phyloP scores from a whole-genome alignment of 1,284 basidiomycete genomes.

The Trichosporon asahii region DNA sequence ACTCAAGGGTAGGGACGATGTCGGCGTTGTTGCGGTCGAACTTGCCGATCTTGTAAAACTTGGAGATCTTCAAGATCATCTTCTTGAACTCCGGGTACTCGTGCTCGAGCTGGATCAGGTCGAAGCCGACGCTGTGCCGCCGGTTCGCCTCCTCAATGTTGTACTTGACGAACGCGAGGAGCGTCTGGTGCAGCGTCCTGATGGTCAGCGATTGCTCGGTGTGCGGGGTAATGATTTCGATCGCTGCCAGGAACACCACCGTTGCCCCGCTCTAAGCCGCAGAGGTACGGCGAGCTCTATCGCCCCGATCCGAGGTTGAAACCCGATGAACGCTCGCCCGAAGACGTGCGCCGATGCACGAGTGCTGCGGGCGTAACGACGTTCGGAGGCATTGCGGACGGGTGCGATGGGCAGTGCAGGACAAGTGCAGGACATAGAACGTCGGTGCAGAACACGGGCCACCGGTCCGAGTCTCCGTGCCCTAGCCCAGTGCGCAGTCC shows the following conservation, averaged over 20 bases:
- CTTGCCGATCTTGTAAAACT: conserved; percentile 8
- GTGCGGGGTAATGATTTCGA: neutral
- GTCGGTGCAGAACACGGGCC: neutral
- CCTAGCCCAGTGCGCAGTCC: neutral
- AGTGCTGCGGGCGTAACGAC: neutral
- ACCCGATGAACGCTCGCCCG: neutral
- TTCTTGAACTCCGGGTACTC: conserved; percentile 5
- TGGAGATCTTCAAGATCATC: conserved; percentile 2
- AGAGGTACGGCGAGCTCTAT: neutral
- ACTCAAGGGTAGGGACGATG: conserved; percentile 5
- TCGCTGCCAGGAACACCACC: neutral
- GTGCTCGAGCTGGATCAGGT: conserved; percentile 8
- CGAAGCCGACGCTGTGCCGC: conserved; percentile 7
- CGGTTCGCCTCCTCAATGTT: conserved; percentile 2
- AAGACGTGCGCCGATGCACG: neutral
- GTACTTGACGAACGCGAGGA: neutral
- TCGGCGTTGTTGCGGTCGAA: conserved; percentile 4
- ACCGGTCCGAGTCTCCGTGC: neutral
- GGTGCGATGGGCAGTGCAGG: neutral
- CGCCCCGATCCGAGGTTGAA: neutral
- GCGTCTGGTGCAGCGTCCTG: neutral
- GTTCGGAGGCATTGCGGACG: neutral
- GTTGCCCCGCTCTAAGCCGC: neutral
- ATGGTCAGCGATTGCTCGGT: neutral
- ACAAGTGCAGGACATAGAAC: neutral